Evolutionary conservation across 2,329 filamentous ascomycete species (phyloP).

Genomic region (Sporothrix phasma): DNA sequence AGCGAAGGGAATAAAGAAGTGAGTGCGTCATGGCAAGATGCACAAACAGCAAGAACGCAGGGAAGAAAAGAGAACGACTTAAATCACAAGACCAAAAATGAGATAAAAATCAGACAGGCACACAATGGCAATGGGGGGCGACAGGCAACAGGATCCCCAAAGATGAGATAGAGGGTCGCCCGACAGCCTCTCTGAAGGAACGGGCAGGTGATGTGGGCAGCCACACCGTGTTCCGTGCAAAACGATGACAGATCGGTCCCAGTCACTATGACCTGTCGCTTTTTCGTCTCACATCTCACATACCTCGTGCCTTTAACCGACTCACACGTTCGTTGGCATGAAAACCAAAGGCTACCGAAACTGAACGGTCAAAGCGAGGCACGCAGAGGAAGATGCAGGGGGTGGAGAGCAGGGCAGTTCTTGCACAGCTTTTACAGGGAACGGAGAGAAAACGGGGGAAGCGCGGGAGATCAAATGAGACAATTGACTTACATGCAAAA

Average conservation of each 20-base stretch:
- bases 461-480: conserved; percentile 1
- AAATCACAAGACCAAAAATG: not conserved
- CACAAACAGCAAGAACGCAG: not conserved
- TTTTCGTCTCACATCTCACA: not conserved
- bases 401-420: not conserved
- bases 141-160: not conserved
- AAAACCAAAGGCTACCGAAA: not conserved
- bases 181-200: not conserved
- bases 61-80: not conserved
- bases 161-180: conserved; percentile 10
- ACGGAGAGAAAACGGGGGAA: not conserved
- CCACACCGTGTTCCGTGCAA: not conserved
- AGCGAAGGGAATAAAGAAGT: not conserved
- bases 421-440: not conserved
- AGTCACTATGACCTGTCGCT: not conserved
- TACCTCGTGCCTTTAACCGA: not conserved
- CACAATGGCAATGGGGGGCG: not conserved
- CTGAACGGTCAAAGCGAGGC: not conserved
- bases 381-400: not conserved
- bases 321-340: not conserved
- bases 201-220: conserved; percentile 7
- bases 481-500: conserved; percentile 24
- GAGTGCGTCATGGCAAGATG: not conserved
- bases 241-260: conserved; percentile 1
- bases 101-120: not conserved